These are phyloP conservation scores for Ophiostoma sp. DNA, from an alignment of 2,329 filamentous ascomycete species.

Conservation along the genomic window DNA sequence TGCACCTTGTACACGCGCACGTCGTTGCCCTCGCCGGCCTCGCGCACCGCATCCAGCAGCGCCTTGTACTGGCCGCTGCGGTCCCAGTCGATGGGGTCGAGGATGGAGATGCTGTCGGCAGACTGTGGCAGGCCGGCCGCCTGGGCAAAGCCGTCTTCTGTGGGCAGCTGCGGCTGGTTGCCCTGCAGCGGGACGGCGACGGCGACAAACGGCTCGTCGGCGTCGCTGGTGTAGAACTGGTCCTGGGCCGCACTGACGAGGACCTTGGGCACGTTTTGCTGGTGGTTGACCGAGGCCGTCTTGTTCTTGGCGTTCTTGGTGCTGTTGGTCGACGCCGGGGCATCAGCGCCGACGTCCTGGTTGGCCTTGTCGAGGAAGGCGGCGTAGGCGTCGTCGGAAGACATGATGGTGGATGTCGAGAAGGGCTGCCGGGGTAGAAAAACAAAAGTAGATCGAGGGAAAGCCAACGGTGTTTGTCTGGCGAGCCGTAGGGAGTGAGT, in stretches of 20 bases:
- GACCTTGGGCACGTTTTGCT: conserved; percentile 50
- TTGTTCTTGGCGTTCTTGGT: conserved; percentile 23
- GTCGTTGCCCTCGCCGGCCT: conserved; percentile 58
- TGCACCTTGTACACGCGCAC: conserved; percentile 70
- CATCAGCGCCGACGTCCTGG: conserved; percentile 55
- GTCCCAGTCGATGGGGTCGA: conserved; percentile 69
- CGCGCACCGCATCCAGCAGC: conserved; percentile 63
- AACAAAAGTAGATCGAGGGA: not conserved
- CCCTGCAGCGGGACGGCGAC: conserved; percentile 60
- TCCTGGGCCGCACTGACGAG: conserved; percentile 49
- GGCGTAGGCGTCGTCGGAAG: conserved; percentile 75
- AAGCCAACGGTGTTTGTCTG: not conserved
- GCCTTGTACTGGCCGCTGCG: conserved; percentile 61
- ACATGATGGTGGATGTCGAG: conserved; percentile 47
- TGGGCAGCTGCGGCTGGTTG: conserved; percentile 48
- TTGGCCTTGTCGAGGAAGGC: conserved; percentile 86
- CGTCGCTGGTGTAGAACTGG: conserved; percentile 70
- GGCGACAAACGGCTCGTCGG: conserved; percentile 78
- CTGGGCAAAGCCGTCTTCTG: conserved; percentile 67
- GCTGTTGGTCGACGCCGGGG: conserved; percentile 31
- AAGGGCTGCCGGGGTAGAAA: not conserved
- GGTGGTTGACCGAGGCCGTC: not conserved
- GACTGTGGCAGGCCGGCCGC: conserved; percentile 57
- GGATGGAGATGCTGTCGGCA: conserved; percentile 55
- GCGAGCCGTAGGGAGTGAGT: no score